Percentiles rank a stretch among this genome's conserved stretches.
Evolutionary conservation across 176 grass and related monocot species (phyloP).

Genomic region (Musa acuminata): DNA sequence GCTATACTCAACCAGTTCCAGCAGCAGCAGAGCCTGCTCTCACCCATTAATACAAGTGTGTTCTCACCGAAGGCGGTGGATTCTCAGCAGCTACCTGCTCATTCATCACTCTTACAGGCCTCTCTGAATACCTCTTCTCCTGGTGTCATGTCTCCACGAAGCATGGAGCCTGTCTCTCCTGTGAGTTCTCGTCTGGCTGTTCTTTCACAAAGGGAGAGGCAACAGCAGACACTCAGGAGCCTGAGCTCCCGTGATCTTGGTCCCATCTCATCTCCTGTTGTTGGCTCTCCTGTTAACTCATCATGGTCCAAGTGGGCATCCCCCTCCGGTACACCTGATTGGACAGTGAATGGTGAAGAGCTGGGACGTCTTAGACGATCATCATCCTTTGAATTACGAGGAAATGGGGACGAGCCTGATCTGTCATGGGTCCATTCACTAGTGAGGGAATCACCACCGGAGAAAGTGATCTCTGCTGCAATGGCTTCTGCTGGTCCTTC

Average conservation of each 20-base stretch:
- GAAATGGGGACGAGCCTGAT: slow-evolving; percentile 54
- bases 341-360: slow-evolving; percentile 62
- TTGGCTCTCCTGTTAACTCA: slow-evolving; percentile 48
- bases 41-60: slow-evolving; percentile 57
- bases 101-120: slow-evolving; percentile 57
- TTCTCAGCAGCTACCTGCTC: slow-evolving; percentile 46
- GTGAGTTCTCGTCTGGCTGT: slow-evolving; percentile 52
- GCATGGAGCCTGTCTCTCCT: slow-evolving; percentile 56
- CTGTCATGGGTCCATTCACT: slow-evolving; percentile 83
- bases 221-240: slow-evolving; percentile 65
- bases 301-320: slow-evolving; percentile 63
- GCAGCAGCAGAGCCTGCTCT: slow-evolving; percentile 60
- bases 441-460: slow-evolving; percentile 64
- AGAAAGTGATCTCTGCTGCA: slow-evolving; percentile 36
- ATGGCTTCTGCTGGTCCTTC: slow-evolving; percentile 19
- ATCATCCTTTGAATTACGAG: slow-evolving; percentile 71
- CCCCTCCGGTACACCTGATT: slow-evolving; percentile 42
- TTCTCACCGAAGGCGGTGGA: slow-evolving; percentile 50
- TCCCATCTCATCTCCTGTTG: slow-evolving; percentile 25
- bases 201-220: slow-evolving; percentile 55
- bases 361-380: slow-evolving; percentile 49
- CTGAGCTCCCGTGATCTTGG: slow-evolving; percentile 71
- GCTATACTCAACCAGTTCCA: slow-evolving; percentile 67
- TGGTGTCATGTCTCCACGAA: slow-evolving; percentile 49
- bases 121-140: slow-evolving; percentile 59